Percentiles rank a stretch among this genome's conserved stretches.
Conservation (phyloP, 164 flowering plant genomes). For the Litsea cubeba region DNA sequence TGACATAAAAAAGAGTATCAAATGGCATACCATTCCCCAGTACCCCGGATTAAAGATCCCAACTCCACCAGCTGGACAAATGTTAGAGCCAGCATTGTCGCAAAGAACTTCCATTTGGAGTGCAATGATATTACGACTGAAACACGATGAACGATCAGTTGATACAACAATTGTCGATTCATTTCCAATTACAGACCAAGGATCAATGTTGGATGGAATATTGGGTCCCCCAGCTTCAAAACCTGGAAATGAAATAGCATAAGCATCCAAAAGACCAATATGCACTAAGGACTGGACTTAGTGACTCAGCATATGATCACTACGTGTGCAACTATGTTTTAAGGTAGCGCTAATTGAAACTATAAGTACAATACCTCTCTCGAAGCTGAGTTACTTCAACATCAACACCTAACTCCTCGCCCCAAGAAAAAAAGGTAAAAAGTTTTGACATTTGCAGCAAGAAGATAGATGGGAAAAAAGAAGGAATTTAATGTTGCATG, state of each 20-base stretch:
- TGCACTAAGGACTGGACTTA: conserved; percentile 8
- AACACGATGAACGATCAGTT: conserved; percentile 79
- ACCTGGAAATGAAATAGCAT: conserved; percentile 41
- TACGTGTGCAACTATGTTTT: neutral
- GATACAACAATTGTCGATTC: conserved; percentile 53
- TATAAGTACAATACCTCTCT: neutral
- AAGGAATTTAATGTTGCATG: neutral
- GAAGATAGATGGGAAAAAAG: neutral
- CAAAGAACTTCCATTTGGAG: conserved; percentile 83
- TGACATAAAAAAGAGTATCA: neutral
- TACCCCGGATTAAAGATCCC: conserved; percentile 93
- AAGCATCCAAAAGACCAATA: conserved; percentile 4
- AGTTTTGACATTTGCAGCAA: neutral
- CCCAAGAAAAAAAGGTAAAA: neutral
- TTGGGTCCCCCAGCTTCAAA: conserved; percentile 95
- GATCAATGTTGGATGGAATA: conserved; percentile 79
- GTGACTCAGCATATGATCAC: neutral
- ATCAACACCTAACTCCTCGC: too few species aligned
- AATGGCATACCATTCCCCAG: conserved; percentile 91
- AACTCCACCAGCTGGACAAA: conserved; percentile 84
- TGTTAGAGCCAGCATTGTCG: conserved; percentile 37
- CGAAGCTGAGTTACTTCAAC: neutral
- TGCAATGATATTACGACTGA: conserved; percentile 73
- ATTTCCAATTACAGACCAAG: conserved; percentile 83
- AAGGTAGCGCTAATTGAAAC: neutral